Base-by-base conservation (phyloP, 1,284 basidiomycete species). In the Heterobasidion annosum region DNA sequence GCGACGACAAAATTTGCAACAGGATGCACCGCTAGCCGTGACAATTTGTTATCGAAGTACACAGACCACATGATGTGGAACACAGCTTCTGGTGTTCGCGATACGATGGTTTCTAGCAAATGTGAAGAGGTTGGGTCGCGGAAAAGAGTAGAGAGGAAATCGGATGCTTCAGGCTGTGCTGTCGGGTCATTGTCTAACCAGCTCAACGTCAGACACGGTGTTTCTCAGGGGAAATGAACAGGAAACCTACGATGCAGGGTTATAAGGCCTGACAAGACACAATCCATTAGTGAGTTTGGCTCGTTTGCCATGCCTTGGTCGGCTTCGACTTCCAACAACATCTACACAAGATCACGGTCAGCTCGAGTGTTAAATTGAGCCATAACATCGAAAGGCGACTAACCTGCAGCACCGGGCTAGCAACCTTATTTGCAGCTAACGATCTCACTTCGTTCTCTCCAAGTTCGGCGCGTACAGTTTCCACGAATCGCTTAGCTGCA, bases 1-100 rank as follows among this genome's bases (percentile, higher is more conserved):
- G 92, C 88, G 6, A 93, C 76, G 15, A 96, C 92, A 63, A 93
- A 98, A 66, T 97, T 97, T 19, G 90, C 91, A 2, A 93, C 89
- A 1, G 93, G 92, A 68, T 98, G 94, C 10, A 77, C 71, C 4
- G 88, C 82, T 32, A 96, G 73, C 57, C 85, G 82, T 6, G 77
- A 69, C 44, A 95, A 71, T 60, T 86, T 90, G 19, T 82, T 78
- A 48, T 71, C 67, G 64, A 98, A 88, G 69, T 96, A 95, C 0
- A 78, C 77, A 4, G 69, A 64, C 93, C 93, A 97, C 5, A 97
- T 64, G 0, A 75, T 64, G 34, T 72, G 65, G 65, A 93, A 94
- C 3, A 84, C 75, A n/a, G 67, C 60, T 3, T 73, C 67, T 0
- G 91, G 84, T 6, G 83, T 78, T 48, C 80, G 74, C 2, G 70